phyloP scores from a whole-genome alignment of 2,329 filamentous ascomycete genomes.

The Metarhizium brunneum region DNA sequence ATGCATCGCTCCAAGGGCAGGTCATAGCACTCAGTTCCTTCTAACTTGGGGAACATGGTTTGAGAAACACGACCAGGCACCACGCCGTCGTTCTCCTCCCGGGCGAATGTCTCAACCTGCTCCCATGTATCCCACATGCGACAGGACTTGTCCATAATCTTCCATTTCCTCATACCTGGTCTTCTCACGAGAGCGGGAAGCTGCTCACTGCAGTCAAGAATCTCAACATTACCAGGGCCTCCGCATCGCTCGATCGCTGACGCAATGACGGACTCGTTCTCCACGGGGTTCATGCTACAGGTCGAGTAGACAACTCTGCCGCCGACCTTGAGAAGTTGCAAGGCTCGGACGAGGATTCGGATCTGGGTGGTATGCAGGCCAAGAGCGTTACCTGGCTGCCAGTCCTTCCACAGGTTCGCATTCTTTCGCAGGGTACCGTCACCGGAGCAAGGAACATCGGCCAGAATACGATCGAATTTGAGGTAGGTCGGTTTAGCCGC shows the following conservation, averaged over 20 bases:
- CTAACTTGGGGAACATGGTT: constrained; percentile 71
- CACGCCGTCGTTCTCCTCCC: constrained; percentile 43
- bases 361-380: constrained; percentile 82
- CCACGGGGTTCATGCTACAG: constrained; percentile 96
- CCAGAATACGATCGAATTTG: constrained; percentile 93
- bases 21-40: constrained; percentile 42
- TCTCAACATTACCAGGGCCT: constrained; percentile 68
- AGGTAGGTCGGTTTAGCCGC: constrained; percentile 61
- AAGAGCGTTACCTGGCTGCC: constrained; percentile 78
- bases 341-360: constrained; percentile 78
- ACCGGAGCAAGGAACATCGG: constrained; percentile 93
- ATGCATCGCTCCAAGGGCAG: constrained; percentile 85
- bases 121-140: constrained; percentile 74
- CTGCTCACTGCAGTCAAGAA: constrained; percentile 73
- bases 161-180: constrained; percentile 74
- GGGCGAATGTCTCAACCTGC: constrained; percentile 63
- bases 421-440: constrained; percentile 95
- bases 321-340: constrained; percentile 93
- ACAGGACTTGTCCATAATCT: constrained; percentile 79
- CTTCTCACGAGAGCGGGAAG: constrained; percentile 68
- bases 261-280: constrained; percentile 88
- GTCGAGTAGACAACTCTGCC: constrained; percentile 96
- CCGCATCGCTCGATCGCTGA: constrained; percentile 86
- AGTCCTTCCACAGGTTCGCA: constrained; percentile 87
- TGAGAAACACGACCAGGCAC: constrained; percentile 61